Conservation (phyloP, 176 grass and related monocot genomes). For the Ensete ventricosum region DNA sequence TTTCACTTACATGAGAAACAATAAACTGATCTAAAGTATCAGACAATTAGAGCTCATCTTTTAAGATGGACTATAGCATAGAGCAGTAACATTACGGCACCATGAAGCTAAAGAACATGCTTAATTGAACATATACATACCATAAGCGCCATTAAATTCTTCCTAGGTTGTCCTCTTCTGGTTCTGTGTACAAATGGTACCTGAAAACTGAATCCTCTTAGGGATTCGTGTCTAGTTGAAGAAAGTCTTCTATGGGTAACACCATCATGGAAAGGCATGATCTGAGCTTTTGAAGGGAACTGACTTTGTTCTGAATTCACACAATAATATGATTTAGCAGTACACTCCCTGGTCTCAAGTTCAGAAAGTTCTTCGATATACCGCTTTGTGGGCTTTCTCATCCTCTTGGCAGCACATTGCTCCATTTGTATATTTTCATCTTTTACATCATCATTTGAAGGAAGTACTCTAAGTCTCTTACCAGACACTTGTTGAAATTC, state of each 20-base stretch:
- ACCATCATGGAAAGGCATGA: slow-evolving; percentile 29
- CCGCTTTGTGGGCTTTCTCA: slow-evolving; percentile 91
- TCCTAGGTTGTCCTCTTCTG: slow-evolving; percentile 82
- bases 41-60: neutral
- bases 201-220: slow-evolving; percentile 70
- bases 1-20: no score
- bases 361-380: slow-evolving; percentile 91
- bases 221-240: slow-evolving; percentile 57
- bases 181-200: slow-evolving; percentile 75
- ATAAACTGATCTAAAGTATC: neutral
- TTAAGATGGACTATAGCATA: neutral
- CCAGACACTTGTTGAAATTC: slow-evolving; percentile 43
- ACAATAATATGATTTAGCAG: slow-evolving; percentile 36
- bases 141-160: slow-evolving; percentile 51
- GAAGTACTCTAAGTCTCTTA: slow-evolving; percentile 39
- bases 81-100: neutral
- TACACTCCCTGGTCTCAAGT: slow-evolving; percentile 40
- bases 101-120: slow-evolving; percentile 21
- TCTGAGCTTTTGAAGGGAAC: slow-evolving; percentile 26
- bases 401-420: slow-evolving; percentile 47
- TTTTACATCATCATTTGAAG: slow-evolving; percentile 24
- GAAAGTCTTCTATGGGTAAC: slow-evolving; percentile 25
- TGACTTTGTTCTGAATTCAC: slow-evolving; percentile 29
- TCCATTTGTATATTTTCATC: slow-evolving; percentile 35
- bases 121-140: slow-evolving; percentile 36